Evolutionary conservation across 495 filamentous ascomycete genomes (phyloP).

Genomic region (Penicillium riverlandense): DNA sequence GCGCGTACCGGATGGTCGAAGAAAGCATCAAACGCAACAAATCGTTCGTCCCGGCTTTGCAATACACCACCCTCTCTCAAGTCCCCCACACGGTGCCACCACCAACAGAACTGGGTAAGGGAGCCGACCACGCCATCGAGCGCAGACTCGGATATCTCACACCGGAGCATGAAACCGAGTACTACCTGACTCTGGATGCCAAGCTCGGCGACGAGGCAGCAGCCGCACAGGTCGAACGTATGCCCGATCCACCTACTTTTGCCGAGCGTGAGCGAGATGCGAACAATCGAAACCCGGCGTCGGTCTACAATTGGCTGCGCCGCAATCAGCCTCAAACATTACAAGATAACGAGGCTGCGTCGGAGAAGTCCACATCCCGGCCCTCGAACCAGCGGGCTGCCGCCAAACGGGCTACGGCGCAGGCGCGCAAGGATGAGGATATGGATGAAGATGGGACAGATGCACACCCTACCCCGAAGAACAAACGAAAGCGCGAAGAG

Average conservation of each 20-base stretch:
- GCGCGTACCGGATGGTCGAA: conserved; percentile 33
- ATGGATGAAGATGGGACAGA: conserved; percentile 47
- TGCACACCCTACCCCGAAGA: conserved; percentile 33
- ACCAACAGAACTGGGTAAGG: conserved; percentile 8
- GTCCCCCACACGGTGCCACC: conserved; percentile 21
- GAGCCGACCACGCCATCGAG: conserved; percentile 11
- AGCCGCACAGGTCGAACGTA: conserved; percentile 23
- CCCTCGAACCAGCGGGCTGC: conserved; percentile 30
- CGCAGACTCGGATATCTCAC: conserved; percentile 54
- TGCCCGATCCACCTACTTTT: conserved; percentile 31
- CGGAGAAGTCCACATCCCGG: conserved; percentile 50
- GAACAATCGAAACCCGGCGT: conserved; percentile 68
- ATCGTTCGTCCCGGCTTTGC: conserved; percentile 28
- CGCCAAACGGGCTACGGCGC: conserved; percentile 29
- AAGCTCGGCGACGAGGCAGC: conserved; percentile 48
- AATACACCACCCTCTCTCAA: conserved; percentile 26
- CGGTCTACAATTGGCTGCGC: conserved; percentile 86
- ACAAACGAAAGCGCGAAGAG: conserved; percentile 56
- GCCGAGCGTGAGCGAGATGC: conserved; percentile 52
- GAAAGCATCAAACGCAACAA: conserved; percentile 30
- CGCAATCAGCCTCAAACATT: conserved; percentile 75
- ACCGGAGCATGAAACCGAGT: conserved; percentile 73
- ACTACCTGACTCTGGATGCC: conserved; percentile 63
- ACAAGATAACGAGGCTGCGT: conserved; percentile 64
- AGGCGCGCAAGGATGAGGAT: conserved; percentile 41